Conservation (phyloP, 176 grass and related monocot genomes). For the Rhynchospora breviuscula region DNA sequence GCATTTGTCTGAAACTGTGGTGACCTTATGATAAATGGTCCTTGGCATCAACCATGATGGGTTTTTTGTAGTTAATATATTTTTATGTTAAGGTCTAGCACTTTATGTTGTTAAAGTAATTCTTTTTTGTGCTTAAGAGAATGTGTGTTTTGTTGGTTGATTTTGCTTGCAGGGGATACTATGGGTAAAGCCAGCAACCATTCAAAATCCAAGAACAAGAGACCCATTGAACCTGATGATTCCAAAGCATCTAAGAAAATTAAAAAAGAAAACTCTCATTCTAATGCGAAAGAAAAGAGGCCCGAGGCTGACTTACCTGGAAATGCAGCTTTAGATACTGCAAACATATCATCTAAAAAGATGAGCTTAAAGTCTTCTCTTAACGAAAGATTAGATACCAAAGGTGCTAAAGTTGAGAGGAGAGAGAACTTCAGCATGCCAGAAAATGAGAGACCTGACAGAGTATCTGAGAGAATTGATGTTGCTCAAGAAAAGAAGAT, state of each 20-base stretch:
- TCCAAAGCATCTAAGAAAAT: conserved; percentile 68
- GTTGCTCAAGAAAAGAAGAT: conserved; percentile 34
- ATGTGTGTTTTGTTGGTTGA: conserved; percentile 22
- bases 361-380: conserved; percentile 20
- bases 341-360: conserved; percentile 40
- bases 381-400: conserved; percentile 44
- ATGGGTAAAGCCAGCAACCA: conserved; percentile 54
- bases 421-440: conserved; percentile 37
- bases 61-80: neutral
- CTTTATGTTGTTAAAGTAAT: conserved; percentile 22
- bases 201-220: conserved; percentile 78
- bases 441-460: conserved; percentile 50
- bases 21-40: neutral
- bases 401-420: conserved; percentile 39
- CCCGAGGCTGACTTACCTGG: conserved; percentile 24
- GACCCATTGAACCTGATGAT: conserved; percentile 53
- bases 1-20: too few relatives aligned
- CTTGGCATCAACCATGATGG: neutral
- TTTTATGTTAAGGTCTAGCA: neutral
- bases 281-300: conserved; percentile 40
- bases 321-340: conserved; percentile 36
- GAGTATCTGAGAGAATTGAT: conserved; percentile 29
- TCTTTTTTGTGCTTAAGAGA: conserved; percentile 21
- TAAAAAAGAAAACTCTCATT: conserved; percentile 52
- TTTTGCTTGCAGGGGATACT: conserved; percentile 46